Conservation (phyloP, 495 filamentous ascomycete species). For the Xylaria cubensis region DNA sequence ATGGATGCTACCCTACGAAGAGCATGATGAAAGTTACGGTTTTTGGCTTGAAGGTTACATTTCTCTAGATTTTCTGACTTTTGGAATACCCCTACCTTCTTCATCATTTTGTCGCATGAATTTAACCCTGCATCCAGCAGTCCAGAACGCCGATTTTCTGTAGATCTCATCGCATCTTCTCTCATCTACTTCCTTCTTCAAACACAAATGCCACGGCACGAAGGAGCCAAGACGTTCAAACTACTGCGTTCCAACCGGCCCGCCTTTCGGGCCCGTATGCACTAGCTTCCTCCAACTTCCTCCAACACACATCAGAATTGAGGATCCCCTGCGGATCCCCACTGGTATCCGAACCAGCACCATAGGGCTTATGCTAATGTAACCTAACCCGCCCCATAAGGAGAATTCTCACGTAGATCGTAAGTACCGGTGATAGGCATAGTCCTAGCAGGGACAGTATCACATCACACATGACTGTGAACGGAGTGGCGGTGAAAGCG, state of each 20-base stretch:
- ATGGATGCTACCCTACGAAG: not conserved
- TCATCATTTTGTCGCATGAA: not conserved
- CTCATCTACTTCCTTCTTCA: not conserved
- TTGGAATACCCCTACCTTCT: not conserved
- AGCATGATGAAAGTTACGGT: not conserved
- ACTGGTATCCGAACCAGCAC: not conserved
- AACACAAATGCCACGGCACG: not conserved
- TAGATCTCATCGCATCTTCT: not conserved
- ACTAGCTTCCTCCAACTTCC: constrained; percentile 1
- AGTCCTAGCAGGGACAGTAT: not conserved
- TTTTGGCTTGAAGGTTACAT: not conserved
- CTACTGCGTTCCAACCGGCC: not conserved
- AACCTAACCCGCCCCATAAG: not conserved
- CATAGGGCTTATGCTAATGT: not conserved
- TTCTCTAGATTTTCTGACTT: not conserved
- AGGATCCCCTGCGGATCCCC: not conserved
- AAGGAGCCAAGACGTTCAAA: not conserved
- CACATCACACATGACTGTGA: not conserved
- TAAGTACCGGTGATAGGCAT: not conserved
- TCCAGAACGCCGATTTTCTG: not conserved
- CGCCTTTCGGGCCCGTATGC: not conserved
- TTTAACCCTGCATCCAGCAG: not conserved
- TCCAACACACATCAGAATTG: not conserved
- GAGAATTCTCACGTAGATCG: not conserved
- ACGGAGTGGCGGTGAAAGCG: not conserved